These are phyloP conservation scores for Porodaedalea pini DNA, from an alignment of 1,284 basidiomycete genomes.

Conservation along the genomic window DNA sequence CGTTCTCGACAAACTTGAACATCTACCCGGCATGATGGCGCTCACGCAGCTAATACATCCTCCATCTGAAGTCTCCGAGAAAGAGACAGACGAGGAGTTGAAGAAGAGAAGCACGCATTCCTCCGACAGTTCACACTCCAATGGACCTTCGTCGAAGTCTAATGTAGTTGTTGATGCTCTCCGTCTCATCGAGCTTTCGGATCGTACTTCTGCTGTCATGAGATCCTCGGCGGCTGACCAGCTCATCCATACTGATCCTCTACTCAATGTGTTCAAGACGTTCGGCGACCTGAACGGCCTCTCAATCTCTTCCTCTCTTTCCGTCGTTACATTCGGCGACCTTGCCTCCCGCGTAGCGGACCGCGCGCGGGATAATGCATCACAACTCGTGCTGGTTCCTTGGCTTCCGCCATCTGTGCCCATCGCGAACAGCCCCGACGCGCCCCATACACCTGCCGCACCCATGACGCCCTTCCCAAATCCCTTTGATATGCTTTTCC, in stretches of 20 bases:
- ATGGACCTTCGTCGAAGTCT: neutral
- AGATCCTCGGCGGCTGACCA: constrained; percentile 56
- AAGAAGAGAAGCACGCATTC: constrained; percentile 4
- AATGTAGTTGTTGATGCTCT: constrained; percentile 41
- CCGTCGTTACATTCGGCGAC: constrained; percentile 55
- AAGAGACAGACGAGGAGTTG: neutral
- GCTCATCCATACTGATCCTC: constrained; percentile 53
- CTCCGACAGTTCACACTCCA: neutral
- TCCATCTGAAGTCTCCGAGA: constrained; percentile 23
- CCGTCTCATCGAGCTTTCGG: constrained; percentile 64
- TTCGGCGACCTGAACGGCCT: constrained; percentile 59
- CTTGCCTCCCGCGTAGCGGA: constrained; percentile 52
- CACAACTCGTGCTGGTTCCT: constrained; percentile 61
- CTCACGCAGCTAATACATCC: constrained; percentile 62
- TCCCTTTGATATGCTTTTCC: constrained; percentile 67
- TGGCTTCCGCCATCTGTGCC: constrained; percentile 48
- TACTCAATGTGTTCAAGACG: constrained; percentile 58
- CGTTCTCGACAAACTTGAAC: constrained; percentile 88
- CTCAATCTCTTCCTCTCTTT: constrained; percentile 47
- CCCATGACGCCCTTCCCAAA: constrained; percentile 20
- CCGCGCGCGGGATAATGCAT: constrained; percentile 42
- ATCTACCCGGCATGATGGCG: constrained; percentile 74
- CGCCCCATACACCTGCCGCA: constrained; percentile 19
- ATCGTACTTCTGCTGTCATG: constrained; percentile 68
- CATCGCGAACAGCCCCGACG: constrained; percentile 23